Base-by-base conservation (phyloP, 2,329 filamentous ascomycete species). In the Venturia pyrina region DNA sequence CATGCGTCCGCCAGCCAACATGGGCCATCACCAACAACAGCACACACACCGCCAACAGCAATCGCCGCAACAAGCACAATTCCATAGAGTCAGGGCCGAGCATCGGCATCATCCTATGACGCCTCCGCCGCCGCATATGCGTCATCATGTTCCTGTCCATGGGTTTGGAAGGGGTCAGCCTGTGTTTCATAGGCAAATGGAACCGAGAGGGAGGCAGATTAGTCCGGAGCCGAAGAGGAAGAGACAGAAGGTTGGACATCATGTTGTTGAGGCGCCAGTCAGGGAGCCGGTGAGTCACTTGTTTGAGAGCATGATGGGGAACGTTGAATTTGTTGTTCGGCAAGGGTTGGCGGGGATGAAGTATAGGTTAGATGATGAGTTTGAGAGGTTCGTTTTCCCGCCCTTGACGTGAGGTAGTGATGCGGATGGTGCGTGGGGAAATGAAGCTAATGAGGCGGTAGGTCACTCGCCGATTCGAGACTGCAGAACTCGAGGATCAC, bases 291-390 rank as follows among this genome's bases (percentile, higher is more conserved):
- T 37, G 7, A 59, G 53, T 37, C 53, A 59, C n/a, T 10, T 59
- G 15, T 59, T 64, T 24, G 46, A 64, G 41, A 44, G 19, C 34
- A 37, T 53, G 41, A 64, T 64, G 62, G 46, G 28, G 32, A 50
- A 40, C 32, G 62, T 64, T 10, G 62, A 64, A 13, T 64, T 64
- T 50, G 34, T 64, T 44, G 34, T 64, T 3, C 32, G 62, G 44
- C 41, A 64, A n/a, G 46, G 34, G 2, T 44, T 53, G 46, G 62
- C 43, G 32, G 46, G 46, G n/a, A 50, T 64, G 34, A 64, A 64
- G 44, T 64, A 64, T 21, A 50, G 43, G 11, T 37, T 40, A 17
- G 62, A 64, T 64, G 62, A 64, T 24, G 62, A 53, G 44, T 40
- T 64, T 53, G 62, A 64, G 62, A 64, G 46, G 62, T 64, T 24